Percentiles rank a stretch among this genome's conserved stretches.
Conservation (phyloP, 2,329 filamentous ascomycete genomes). For the Periconia digitata region DNA sequence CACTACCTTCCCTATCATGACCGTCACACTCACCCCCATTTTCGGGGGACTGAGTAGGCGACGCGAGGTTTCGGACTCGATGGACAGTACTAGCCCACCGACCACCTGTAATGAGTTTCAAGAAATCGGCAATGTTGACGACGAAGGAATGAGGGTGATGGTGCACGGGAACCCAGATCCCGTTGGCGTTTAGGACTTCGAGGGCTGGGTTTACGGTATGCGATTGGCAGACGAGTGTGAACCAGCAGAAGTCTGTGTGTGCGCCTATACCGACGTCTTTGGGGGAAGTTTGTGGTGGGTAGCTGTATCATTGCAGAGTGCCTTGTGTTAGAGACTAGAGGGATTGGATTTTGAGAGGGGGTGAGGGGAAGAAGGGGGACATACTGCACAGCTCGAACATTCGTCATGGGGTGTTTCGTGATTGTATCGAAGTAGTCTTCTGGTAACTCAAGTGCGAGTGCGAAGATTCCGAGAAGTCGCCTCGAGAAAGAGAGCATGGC, state of each 20-base stretch:
- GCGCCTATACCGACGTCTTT: conserved; percentile 44
- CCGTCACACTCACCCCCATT: too few relatives aligned
- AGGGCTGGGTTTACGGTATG: conserved; percentile 30
- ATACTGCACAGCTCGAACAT: conserved; percentile 46
- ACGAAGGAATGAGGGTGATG: conserved; percentile 41
- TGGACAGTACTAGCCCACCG: conserved; percentile 46
- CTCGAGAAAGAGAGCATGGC: conserved; percentile 33
- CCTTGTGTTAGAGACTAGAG: too few relatives aligned
- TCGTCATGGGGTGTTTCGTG: conserved; percentile 46
- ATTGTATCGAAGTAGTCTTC: conserved; percentile 43
- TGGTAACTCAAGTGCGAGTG: conserved; percentile 44
- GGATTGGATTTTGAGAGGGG: too few relatives aligned
- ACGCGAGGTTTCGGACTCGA: conserved; percentile 42
- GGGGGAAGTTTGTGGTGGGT: conserved; percentile 39
- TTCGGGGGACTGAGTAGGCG: too few relatives aligned
- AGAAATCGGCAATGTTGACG: conserved; percentile 46
- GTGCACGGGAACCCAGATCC: conserved; percentile 44
- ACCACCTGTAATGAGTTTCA: conserved; percentile 46
- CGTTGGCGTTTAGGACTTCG: conserved; percentile 48
- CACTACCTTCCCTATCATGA: conserved; percentile 24
- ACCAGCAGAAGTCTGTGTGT: conserved; percentile 48
- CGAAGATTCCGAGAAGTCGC: conserved; percentile 39
- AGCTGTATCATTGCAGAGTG: too few relatives aligned
- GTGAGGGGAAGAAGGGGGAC: background rate
- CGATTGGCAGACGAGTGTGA: conserved; percentile 44